phyloP scores from a whole-genome alignment of 805 yeast genomes.

The Starmera pachycereana region DNA sequence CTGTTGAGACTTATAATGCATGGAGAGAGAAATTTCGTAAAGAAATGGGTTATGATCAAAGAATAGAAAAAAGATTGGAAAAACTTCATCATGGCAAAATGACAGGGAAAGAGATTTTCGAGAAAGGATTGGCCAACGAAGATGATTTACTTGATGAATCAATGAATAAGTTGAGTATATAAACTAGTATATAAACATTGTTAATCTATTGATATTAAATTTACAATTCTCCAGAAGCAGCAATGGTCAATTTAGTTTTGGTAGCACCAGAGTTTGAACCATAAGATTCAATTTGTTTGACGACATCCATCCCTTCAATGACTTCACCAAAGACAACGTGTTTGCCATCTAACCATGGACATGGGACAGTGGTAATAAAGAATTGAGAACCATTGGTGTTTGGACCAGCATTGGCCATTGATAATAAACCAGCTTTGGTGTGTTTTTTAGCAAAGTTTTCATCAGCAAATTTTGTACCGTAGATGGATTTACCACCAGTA shows the following conservation, averaged over 20 bases:
- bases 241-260: slow-evolving; percentile 53
- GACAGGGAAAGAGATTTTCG: slow-evolving; percentile 86
- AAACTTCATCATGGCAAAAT: slow-evolving; percentile 65
- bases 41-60: slow-evolving; percentile 61
- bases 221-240: slow-evolving; percentile 37
- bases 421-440: slow-evolving; percentile 70
- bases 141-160: slow-evolving; percentile 42
- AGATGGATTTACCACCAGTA: slow-evolving; percentile 92
- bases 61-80: slow-evolving; percentile 39
- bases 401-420: slow-evolving; percentile 98
- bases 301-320: slow-evolving; percentile 72
- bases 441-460: slow-evolving; percentile 71
- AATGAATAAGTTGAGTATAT: no score
- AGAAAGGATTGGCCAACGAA: slow-evolving; percentile 73
- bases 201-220: no score
- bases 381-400: slow-evolving; percentile 98
- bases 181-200: no score
- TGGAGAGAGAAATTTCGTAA: slow-evolving; percentile 71
- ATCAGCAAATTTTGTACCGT: slow-evolving; percentile 69
- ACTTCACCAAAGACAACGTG: slow-evolving; percentile 96
- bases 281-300: slow-evolving; percentile 71
- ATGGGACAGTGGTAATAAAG: slow-evolving; percentile 83
- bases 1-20: slow-evolving; percentile 54
- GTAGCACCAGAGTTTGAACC: slow-evolving; percentile 74
- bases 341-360: slow-evolving; percentile 87